Conservation (phyloP, 768 basidiomycete genomes). For the Strobilomyces confusus region DNA sequence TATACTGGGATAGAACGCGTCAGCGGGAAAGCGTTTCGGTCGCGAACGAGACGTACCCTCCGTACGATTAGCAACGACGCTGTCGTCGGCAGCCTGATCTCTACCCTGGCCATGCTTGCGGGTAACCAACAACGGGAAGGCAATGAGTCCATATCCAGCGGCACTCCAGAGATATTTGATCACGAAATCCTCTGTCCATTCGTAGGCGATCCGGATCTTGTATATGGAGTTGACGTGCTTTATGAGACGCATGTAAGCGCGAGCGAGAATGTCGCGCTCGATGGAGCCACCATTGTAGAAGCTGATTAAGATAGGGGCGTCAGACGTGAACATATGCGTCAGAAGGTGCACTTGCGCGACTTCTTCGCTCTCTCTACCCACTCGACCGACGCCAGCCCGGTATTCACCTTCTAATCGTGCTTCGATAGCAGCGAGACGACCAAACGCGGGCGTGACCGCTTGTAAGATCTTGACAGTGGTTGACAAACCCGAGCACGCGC, state of each 20-base stretch:
- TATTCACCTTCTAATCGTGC: slow-evolving; percentile 91
- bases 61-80: slow-evolving; percentile 45
- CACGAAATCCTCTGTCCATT: slow-evolving; percentile 95
- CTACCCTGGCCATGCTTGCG: slow-evolving; percentile 28
- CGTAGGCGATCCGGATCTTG: slow-evolving; percentile 90
- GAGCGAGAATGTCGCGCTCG: slow-evolving; percentile 77
- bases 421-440: slow-evolving; percentile 81
- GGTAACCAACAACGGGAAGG: slow-evolving; percentile 82
- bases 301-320: slow-evolving; percentile 32
- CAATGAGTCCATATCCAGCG: slow-evolving; percentile 86
- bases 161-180: slow-evolving; percentile 97
- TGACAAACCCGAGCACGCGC: neutral
- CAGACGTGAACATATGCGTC: neutral
- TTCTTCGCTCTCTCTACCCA: slow-evolving; percentile 89
- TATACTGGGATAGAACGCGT: slow-evolving; percentile 49
- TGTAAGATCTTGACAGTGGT: slow-evolving; percentile 49
- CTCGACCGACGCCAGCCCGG: slow-evolving; percentile 76
- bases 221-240: slow-evolving; percentile 90
- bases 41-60: slow-evolving; percentile 34
- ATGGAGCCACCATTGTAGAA: slow-evolving; percentile 89
- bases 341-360: slow-evolving; percentile 60
- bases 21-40: neutral
- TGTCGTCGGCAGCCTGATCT: slow-evolving; percentile 15
- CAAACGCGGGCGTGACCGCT: slow-evolving; percentile 90
- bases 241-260: slow-evolving; percentile 75